Base-by-base conservation (phyloP, 768 basidiomycete genomes). In the Macrolepiota fuliginosa region DNA sequence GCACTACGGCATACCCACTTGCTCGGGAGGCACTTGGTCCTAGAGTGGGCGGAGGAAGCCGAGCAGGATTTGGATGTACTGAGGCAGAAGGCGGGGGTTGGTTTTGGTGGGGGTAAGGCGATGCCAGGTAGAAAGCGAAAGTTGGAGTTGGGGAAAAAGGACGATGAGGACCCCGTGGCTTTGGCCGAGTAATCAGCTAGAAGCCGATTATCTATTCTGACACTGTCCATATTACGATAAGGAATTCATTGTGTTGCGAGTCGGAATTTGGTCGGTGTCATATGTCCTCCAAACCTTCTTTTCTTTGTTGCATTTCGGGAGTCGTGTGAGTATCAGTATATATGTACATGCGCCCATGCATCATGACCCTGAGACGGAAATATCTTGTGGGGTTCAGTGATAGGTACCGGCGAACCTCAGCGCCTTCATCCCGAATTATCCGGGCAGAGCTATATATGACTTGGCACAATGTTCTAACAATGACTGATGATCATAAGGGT, bases 1-100 rank as follows among this genome's bases (percentile, higher is more conserved):
- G 87, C 93, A 11, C 83, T 99, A 24, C 84, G 87, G 66, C 95
- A 98, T 74, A 97, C 96, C 0, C 97, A 98, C 80, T 87, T 98
- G 67, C 86, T 99, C 22, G 96, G 97, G 9, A 78, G 97, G 37
- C 97, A 99, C 81, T 76, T 99, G 47, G 94, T 98, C 3, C 77
- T 99, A 46, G 89, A 98, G 72, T 97, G 96, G 95, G 94, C 96
- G 1, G 84, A 90, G 66, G 91, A 91, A 60, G 89, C 79, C 2
- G 91, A 91, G 64, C 84, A 87, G 69, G 91, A 96, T 70, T 69
- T 96, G 56, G 91, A 91, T 32, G 80, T 71, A 58, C 71, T 97
- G 52, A 79, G 95, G 62, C 83, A 84, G 75, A 95, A 94, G 76
- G 89, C 87, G 0, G 90, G 89, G 1, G 86, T 91, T 62, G 90